Evolutionary conservation across 2,329 filamentous ascomycete species (phyloP).

Genomic region (Phialophora tarda): DNA sequence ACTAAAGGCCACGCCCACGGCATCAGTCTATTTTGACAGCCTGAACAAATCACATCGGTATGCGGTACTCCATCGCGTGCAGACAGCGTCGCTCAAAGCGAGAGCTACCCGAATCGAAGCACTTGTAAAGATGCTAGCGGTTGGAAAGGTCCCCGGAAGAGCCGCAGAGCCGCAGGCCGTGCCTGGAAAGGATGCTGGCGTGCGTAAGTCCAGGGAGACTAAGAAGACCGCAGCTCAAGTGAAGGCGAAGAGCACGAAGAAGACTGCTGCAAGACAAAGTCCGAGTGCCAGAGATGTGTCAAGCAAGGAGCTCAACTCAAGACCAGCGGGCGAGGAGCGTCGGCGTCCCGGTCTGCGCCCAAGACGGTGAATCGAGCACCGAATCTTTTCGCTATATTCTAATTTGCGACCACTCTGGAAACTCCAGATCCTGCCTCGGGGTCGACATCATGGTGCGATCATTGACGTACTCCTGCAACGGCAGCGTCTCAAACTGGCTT

Average conservation of each 20-base stretch:
- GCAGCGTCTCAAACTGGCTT: conserved; percentile 31
- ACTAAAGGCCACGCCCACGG: conserved; percentile 47
- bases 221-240: conserved; percentile 7
- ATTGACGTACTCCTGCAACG: conserved; percentile 31
- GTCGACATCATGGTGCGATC: conserved; percentile 35
- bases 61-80: conserved; percentile 53
- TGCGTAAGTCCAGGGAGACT: not conserved
- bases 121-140: conserved; percentile 50
- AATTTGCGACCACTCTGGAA: conserved; percentile 34
- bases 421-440: conserved; percentile 29
- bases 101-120: conserved; percentile 50
- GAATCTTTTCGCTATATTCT: conserved; percentile 2
- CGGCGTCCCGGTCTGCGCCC: conserved; percentile 17
- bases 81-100: conserved; percentile 47
- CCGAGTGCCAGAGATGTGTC: not conserved
- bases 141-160: conserved; percentile 27
- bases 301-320: not conserved
- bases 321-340: not conserved
- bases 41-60: conserved; percentile 57
- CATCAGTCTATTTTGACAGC: conserved; percentile 50
- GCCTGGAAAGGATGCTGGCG: not conserved
- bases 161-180: not conserved
- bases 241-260: not conserved
- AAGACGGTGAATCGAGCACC: conserved; percentile 3
- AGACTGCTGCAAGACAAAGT: not conserved